Evolutionary conservation across 257 asterid species (phyloP).

Genomic region (Nicotiana otophora): DNA sequence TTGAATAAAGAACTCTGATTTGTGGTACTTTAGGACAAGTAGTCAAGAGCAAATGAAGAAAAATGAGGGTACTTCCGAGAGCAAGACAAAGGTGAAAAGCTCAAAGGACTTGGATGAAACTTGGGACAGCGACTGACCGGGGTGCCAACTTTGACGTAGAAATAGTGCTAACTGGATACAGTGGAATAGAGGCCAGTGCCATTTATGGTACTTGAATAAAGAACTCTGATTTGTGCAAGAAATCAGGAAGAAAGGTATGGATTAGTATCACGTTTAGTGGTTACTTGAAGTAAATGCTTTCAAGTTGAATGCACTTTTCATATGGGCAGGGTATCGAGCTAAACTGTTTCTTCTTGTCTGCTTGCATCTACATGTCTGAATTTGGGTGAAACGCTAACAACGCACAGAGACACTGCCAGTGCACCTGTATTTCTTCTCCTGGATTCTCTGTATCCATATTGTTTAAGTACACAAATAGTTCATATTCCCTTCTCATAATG

Average conservation of each 20-base stretch:
- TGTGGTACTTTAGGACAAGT: conserved; percentile 11
- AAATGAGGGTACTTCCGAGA: not conserved
- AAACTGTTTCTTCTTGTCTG: not conserved
- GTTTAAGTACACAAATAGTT: not conserved
- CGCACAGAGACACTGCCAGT: not conserved
- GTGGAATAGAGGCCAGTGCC: not conserved
- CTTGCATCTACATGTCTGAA: not conserved
- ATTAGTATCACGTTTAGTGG: not conserved
- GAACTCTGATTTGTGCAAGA: not conserved
- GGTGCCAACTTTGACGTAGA: not conserved
- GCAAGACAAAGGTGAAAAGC: conserved; percentile 7
- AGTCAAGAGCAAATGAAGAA: conserved; percentile 15
- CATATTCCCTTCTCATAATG: not conserved
- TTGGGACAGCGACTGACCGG: conserved; percentile 25
- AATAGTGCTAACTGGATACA: not conserved
- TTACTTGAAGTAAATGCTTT: not conserved
- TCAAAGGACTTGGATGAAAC: conserved; percentile 22
- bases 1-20: not conserved
- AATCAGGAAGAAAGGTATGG: not conserved
- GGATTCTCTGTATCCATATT: not conserved
- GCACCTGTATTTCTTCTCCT: not conserved
- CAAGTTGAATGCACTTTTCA: not conserved
- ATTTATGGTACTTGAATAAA: not conserved
- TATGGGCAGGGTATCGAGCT: not conserved
- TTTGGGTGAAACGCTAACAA: not conserved